These are phyloP conservation scores for Fusarium mexicanum DNA, from an alignment of 2,329 filamentous ascomycete species.

Conservation along the genomic window DNA sequence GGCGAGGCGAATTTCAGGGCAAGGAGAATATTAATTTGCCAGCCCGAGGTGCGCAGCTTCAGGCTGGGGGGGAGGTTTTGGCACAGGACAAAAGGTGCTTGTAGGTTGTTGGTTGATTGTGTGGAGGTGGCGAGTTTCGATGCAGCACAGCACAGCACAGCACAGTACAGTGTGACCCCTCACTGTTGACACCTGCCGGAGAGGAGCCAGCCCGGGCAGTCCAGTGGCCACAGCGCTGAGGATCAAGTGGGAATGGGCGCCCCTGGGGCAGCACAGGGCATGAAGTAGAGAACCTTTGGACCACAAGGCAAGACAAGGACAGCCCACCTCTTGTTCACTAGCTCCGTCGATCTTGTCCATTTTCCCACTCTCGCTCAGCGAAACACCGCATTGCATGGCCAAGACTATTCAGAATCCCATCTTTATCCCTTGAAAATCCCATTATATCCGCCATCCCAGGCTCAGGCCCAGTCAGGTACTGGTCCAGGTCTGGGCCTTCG, in stretches of 20 bases:
- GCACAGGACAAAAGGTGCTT: background rate
- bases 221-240: background rate
- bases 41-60: conserved; percentile 6
- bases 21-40: background rate
- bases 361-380: conserved; percentile 13
- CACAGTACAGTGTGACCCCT: conserved; percentile 33
- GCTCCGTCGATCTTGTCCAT: conserved; percentile 27
- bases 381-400: conserved; percentile 6
- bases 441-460: background rate
- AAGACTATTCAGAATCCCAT: conserved; percentile 33
- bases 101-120: conserved; percentile 6
- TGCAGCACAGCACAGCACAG: conserved; percentile 29
- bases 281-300: background rate
- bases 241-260: conserved; percentile 20
- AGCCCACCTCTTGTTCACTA: conserved; percentile 1
- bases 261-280: background rate
- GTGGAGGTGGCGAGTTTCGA: conserved; percentile 41
- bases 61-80: conserved; percentile 8
- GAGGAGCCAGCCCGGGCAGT: background rate
- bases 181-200: background rate
- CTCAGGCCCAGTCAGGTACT: background rate
- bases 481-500: background rate
- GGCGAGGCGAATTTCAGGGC: background rate
- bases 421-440: conserved; percentile 17
- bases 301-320: conserved; percentile 7